Conservation (phyloP, 176 grass and related monocot genomes). For the Coix lacrymajobi region DNA sequence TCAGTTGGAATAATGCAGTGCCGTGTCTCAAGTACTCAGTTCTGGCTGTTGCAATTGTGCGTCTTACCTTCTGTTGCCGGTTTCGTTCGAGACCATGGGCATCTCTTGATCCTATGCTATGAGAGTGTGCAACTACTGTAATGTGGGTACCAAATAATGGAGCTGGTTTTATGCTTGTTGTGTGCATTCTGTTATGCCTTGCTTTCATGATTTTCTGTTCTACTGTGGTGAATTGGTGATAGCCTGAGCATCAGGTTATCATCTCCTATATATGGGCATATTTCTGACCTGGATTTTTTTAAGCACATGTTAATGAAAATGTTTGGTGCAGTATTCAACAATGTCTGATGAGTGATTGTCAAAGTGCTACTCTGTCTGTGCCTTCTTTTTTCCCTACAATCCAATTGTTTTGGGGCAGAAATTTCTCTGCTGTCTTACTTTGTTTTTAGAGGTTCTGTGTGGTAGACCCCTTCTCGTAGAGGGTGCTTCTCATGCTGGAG, state of each 20-base stretch:
- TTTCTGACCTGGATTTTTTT: not conserved
- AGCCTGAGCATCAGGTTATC: not conserved
- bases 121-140: not conserved
- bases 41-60: not conserved
- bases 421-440: not conserved
- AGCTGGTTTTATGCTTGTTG: not conserved
- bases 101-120: not conserved
- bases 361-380: not conserved
- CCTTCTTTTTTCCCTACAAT: no score
- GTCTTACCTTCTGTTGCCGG: not conserved
- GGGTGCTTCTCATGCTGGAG: constrained; percentile 68
- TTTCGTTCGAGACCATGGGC: not conserved
- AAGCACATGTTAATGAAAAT: not conserved
- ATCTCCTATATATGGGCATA: not conserved
- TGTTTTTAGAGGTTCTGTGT: not conserved
- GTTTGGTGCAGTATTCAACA: not conserved
- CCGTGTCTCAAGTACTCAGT: not conserved
- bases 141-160: constrained; percentile 18
- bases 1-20: constrained; percentile 31
- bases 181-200: not conserved
- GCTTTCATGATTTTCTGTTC: not conserved
- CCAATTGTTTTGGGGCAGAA: no score
- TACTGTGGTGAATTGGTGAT: not conserved
- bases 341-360: not conserved
- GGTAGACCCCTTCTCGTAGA: constrained; percentile 61